Conservation (phyloP, 2,329 filamentous ascomycete genomes). For the Aspergillus clavatus region DNA sequence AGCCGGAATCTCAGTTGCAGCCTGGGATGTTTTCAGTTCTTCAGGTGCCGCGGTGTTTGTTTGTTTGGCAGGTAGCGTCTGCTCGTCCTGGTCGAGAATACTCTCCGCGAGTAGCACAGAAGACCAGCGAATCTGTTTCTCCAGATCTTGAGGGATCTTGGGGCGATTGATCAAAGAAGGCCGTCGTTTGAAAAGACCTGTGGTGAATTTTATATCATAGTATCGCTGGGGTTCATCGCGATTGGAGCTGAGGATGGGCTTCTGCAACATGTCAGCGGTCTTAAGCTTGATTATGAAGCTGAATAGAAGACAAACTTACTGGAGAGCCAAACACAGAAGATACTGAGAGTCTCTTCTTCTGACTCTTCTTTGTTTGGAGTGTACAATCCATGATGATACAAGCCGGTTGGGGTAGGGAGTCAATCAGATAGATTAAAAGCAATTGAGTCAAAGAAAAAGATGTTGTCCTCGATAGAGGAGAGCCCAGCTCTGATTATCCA, state of each 20-base stretch:
- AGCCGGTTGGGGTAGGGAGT: neutral
- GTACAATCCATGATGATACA: slow-evolving; percentile 13
- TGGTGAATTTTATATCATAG: slow-evolving; percentile 35
- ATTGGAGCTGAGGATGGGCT: slow-evolving; percentile 11
- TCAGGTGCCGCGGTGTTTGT: too few relatives aligned
- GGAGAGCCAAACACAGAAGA: slow-evolving; percentile 15
- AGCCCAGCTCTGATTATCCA: neutral
- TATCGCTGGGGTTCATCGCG: slow-evolving; percentile 17
- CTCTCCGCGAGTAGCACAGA: slow-evolving; percentile 30
- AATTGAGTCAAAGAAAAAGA: neutral
- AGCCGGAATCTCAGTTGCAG: neutral
- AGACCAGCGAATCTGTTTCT: slow-evolving; percentile 32
- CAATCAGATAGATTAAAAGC: neutral
- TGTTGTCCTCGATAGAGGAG: neutral
- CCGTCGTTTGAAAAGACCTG: slow-evolving; percentile 25
- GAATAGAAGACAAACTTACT: slow-evolving; percentile 4
- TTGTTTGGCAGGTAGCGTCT: slow-evolving; percentile 1
- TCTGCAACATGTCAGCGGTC: slow-evolving; percentile 9
- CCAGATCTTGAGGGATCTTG: slow-evolving; percentile 28
- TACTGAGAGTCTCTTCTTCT: slow-evolving; percentile 13
- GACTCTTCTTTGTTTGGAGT: slow-evolving; percentile 5
- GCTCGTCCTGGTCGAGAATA: slow-evolving; percentile 22
- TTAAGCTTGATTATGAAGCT: neutral
- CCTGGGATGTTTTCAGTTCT: too few relatives aligned
- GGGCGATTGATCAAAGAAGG: slow-evolving; percentile 34